phyloP scores from a whole-genome alignment of 129 eudicot species.

The Lactuca saligna region DNA sequence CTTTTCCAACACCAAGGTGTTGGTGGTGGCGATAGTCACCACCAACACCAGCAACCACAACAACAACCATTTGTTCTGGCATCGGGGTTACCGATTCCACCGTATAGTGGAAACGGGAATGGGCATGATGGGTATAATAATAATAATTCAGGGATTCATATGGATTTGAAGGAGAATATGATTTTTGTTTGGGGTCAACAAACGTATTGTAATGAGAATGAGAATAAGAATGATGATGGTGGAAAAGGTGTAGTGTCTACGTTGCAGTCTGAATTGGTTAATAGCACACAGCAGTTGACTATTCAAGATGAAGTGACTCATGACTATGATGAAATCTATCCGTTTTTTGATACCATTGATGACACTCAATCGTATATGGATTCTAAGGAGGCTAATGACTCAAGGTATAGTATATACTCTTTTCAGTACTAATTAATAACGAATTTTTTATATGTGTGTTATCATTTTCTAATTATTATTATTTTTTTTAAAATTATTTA shows the following conservation, averaged over 20 bases:
- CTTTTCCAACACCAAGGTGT: conserved; percentile 34
- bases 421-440: background rate
- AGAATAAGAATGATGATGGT: background rate
- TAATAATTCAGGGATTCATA: conserved; percentile 18
- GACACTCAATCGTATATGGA: conserved; percentile 77
- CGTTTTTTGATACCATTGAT: conserved; percentile 73
- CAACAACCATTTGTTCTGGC: conserved; percentile 33
- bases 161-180: conserved; percentile 47
- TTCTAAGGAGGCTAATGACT: conserved; percentile 61
- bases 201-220: conserved; percentile 27
- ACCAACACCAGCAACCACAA: background rate
- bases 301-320: conserved; percentile 50
- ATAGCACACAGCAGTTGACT: conserved; percentile 22
- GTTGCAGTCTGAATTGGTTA: conserved; percentile 44
- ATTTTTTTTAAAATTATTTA: conserved; percentile 10
- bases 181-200: conserved; percentile 57
- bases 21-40: conserved; percentile 1
- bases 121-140: conserved; percentile 4
- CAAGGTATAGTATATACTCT: conserved; percentile 34
- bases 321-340: conserved; percentile 66
- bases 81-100: conserved; percentile 19
- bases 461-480: background rate
- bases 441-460: background rate
- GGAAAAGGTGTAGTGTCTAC: conserved; percentile 21
- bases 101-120: conserved; percentile 32